Base-by-base conservation (phyloP, 108 stramenopile genomes). In the Fistulifera solaris region DNA sequence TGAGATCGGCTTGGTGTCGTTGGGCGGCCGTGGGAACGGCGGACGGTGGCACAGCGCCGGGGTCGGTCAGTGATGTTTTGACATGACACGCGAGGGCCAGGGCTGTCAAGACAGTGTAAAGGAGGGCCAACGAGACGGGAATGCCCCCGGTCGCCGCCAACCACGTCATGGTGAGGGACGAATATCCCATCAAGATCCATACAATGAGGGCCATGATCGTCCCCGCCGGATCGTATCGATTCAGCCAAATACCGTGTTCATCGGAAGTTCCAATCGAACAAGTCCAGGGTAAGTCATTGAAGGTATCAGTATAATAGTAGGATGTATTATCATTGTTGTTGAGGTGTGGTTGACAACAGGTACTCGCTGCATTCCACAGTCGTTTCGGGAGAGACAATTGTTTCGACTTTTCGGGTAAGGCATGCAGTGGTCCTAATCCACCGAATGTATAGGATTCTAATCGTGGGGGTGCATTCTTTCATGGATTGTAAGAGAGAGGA, bases 11-110 rank as follows among this genome's bases (percentile, higher is more conserved):
- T 38, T 71, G 54, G 42, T 66, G 69, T 41, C 84, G 76, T 71
- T 87, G 80, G 12, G 65, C 71, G 56, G 89, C 85, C 48, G 71
- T 77, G 18, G 93, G 89, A 17, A 89, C 87, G 6, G 93, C 93
- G 52, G 75, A 62, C 16, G 72, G 46, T 7, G 94, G 94, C 12
- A 96, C 94, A 31, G 93, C 80, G 31, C 96, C 96, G 1, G 98
- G 98, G 75, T 98, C 95, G 12, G 95, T 93, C 24, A 95, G 67
- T 51, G 93, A 89, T 24, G 95, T 94, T 63, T 94, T 94, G 57
- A 87, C 76, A 61, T 98, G 97, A 23, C 78, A 77, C 35, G 85
- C 76, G 53, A 95, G 56, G 27, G 95, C 82, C 75, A 98, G 61
- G 46, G 59, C 59, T 19, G 82, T 73, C 0, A 96, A 41, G 18